Conservation (phyloP, 805 yeast genomes). For the Candida loeiensis region DNA sequence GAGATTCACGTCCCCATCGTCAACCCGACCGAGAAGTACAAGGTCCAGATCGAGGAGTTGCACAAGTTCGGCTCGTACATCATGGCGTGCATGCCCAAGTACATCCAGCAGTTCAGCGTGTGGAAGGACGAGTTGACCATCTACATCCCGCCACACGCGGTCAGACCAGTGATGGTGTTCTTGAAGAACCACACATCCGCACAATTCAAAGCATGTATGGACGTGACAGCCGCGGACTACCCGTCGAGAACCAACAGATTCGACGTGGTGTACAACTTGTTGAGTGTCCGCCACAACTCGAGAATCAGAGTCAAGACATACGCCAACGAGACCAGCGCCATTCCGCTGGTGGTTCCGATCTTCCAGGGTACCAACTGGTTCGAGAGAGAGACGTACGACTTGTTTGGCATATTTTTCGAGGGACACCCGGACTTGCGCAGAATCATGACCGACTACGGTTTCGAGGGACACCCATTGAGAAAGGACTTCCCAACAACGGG, state of each 20-base stretch:
- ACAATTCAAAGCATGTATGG: constrained; percentile 75
- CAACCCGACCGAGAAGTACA: constrained; percentile 76
- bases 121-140: constrained; percentile 87
- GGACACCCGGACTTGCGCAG: constrained; percentile 88
- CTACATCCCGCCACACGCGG: constrained; percentile 70
- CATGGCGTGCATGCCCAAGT: constrained; percentile 76
- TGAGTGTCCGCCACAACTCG: constrained; percentile 79
- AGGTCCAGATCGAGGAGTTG: constrained; percentile 62
- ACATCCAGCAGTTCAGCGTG: constrained; percentile 76
- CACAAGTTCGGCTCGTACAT: constrained; percentile 80
- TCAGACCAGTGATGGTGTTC: constrained; percentile 67
- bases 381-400: constrained; percentile 85
- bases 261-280: constrained; percentile 80
- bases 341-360: constrained; percentile 71
- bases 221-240: constrained; percentile 82
- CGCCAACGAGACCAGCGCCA: constrained; percentile 77
- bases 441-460: constrained; percentile 88
- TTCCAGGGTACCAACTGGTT: constrained; percentile 86
- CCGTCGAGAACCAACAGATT: constrained; percentile 82
- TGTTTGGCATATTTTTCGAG: constrained; percentile 84
- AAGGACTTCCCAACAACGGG: constrained; percentile 93
- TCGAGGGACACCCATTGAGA: constrained; percentile 87
- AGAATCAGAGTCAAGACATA: constrained; percentile 86
- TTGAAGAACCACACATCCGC: constrained; percentile 75
- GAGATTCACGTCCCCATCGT: constrained; percentile 48